Conservation (phyloP, 768 basidiomycete genomes). For the Lactifluus hygrophoroides region DNA sequence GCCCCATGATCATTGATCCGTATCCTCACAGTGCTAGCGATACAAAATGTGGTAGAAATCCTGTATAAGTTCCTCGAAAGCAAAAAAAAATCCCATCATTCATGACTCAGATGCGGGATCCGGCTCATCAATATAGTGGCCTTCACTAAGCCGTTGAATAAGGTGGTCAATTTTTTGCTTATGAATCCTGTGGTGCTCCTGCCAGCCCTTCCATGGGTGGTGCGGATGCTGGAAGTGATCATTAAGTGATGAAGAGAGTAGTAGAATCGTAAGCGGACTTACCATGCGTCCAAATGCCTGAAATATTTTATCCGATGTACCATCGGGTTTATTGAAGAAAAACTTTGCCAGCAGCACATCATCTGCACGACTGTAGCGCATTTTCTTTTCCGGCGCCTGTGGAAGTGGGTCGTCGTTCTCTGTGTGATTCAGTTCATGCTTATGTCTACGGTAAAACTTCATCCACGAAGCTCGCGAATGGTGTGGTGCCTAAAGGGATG, state of each 20-base stretch:
- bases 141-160: slow-evolving; percentile 49
- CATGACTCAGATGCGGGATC: slow-evolving; percentile 14
- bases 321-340: slow-evolving; percentile 65
- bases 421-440: slow-evolving; percentile 65
- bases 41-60: slow-evolving; percentile 11
- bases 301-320: slow-evolving; percentile 78
- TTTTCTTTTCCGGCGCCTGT: slow-evolving; percentile 75
- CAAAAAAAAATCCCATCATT: neutral
- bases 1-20: neutral
- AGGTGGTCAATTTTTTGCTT: slow-evolving; percentile 81
- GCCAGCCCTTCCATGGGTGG: slow-evolving; percentile 94
- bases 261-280: slow-evolving; percentile 22
- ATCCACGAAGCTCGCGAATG: slow-evolving; percentile 91
- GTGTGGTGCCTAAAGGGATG: slow-evolving; percentile 60
- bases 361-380: slow-evolving; percentile 74
- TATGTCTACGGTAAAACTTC: slow-evolving; percentile 87
- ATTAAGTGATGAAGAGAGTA: neutral
- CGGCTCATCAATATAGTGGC: slow-evolving; percentile 41
- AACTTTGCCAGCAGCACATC: slow-evolving; percentile 72
- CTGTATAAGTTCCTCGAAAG: neutral
- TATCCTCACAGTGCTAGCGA: slow-evolving; percentile 12
- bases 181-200: slow-evolving; percentile 85
- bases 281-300: slow-evolving; percentile 71
- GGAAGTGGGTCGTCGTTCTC: slow-evolving; percentile 67
- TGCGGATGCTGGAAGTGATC: slow-evolving; percentile 54